Evolutionary conservation across 768 basidiomycete species (phyloP).

Genomic region (Tylopilus balloui): DNA sequence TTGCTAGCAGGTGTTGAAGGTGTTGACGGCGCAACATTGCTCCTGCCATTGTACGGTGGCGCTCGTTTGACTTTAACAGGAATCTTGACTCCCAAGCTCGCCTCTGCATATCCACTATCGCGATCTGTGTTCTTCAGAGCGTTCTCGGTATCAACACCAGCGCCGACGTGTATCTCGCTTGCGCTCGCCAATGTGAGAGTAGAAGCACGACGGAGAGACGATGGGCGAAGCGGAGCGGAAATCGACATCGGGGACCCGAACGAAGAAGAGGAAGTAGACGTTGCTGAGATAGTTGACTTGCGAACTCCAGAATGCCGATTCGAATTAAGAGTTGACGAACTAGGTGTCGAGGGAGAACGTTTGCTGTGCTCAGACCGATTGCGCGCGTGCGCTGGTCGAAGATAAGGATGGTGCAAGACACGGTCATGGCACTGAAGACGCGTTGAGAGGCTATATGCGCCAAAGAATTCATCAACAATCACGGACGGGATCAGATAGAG

Average conservation of each 20-base stretch:
- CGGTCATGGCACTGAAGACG: constrained; percentile 65
- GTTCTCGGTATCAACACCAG: constrained; percentile 12
- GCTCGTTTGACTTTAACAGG: constrained; percentile 39
- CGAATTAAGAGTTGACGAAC: constrained; percentile 59
- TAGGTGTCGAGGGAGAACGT: constrained; percentile 50
- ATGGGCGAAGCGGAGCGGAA: constrained; percentile 35
- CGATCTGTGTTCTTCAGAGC: constrained; percentile 6
- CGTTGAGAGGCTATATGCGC: constrained; percentile 51
- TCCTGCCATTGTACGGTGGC: constrained; percentile 46
- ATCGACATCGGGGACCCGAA: constrained; percentile 37
- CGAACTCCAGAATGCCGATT: constrained; percentile 29
- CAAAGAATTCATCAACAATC: constrained; percentile 8
- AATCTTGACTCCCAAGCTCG: constrained; percentile 17
- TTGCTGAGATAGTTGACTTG: constrained; percentile 28
- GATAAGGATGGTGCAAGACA: constrained; percentile 61
- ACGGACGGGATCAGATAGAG: neutral
- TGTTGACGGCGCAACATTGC: neutral
- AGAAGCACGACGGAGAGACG: constrained; percentile 41
- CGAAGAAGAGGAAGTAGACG: constrained; percentile 30
- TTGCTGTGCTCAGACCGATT: constrained; percentile 21
- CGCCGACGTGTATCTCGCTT: constrained; percentile 11
- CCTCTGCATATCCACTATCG: constrained; percentile 16
- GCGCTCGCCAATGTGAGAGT: constrained; percentile 29
- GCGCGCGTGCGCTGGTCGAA: constrained; percentile 31
- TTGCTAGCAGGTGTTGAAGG: constrained; percentile 13